Evolutionary conservation across 352 stramenopile genomes (phyloP), one percentile per base, ranked within the genome.

Genomic region (Pythium plurisporium): DNA sequence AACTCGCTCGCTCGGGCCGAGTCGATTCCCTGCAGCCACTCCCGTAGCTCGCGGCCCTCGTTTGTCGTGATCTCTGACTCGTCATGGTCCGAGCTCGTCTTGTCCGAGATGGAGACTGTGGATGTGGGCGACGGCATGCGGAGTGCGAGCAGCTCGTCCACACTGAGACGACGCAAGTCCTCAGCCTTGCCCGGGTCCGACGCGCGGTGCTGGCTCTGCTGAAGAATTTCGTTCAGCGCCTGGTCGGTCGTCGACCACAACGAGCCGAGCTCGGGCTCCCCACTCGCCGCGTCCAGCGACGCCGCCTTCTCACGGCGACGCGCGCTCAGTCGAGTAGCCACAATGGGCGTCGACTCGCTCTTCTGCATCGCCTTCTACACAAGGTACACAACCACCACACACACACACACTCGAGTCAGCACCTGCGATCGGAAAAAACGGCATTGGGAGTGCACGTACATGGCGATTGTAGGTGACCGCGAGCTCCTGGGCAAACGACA

Each of bases 21-120:
- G 57, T 91, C 81, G 29, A 91, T 81, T 0, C 40, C 60, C 9
- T 69, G 50, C 11, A 91, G 76, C 81, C 81, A 91, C 31, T 73
- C 54, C 5, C 72, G 69, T 45, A 91, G 53, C 26, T 38, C 33
- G 31, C 64, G 40, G 74, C 69, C 36, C 55, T 65, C 20, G 15
- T 65, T 30, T 22, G 34, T 52, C 9, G 44, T 54, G 10, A 45
- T 42, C 29, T 65, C 64, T 7, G 25, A 34, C 14, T 72, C 59
- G 10, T 74, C 60, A 22, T 63, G 55, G 10, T 79, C 65, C 9
- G 37, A 60, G 4, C 64, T 68, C 22, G 72, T 73, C 47, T 76
- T 73, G 48, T 82, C 65, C 3, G 70, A 60, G 5, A 73, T 69
- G 15, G 66, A 72, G 22, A 62, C 19, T 7, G 57, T 59, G 5